Evolutionary conservation across 768 basidiomycete genomes (phyloP), one percentile per base, ranked within the genome.

Genomic region (Crucibulum laeve): DNA sequence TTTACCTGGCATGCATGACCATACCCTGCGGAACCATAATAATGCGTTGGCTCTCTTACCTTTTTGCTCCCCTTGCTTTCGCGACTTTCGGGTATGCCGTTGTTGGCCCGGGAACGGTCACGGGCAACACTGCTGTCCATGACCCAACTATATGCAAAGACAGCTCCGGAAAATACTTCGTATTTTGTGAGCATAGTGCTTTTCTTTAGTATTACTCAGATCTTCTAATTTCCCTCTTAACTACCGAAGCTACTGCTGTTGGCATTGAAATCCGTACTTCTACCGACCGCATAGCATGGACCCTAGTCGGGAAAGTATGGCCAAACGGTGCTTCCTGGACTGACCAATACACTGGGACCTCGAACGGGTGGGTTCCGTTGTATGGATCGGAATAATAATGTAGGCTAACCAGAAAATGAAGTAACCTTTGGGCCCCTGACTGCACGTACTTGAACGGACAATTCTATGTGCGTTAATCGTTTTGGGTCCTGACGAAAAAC

Each of bases 91-190:
- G 48, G n/a, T 33, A 48, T 23, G 60, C 63, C 25, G 55, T 64
- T 11, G 62, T 65, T 4, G 68, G 64, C 2, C 69, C 70, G 25
- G 67, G 64, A 4, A 36, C 33, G 4, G 69, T 71, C 22, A 67
- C 68, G 1, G 68, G 69, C 17, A 63, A 70, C 44, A 71, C 67
- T 18, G 61, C 64, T 4, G 70, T 71, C 3, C 71, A 73, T 47
- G 73, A 76, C 48, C 74, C 74, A 2, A 67, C 71, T 3, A 66
- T 76, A 57, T 78, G 75, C 60, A 74, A 71, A 46, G 74, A 77
- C 48, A 62, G 58, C 23, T 52, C 51, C 25, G 74, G 74, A 18
- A 70, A 59, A 43, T 77, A 71, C 43, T 79, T 66, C 45, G 56
- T 77, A 5, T 76, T 76, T 53, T 72, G 73, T 74, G 40, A 40